Base-by-base conservation (phyloP, 768 basidiomycete species). In the Lactarius hengduanensis region DNA sequence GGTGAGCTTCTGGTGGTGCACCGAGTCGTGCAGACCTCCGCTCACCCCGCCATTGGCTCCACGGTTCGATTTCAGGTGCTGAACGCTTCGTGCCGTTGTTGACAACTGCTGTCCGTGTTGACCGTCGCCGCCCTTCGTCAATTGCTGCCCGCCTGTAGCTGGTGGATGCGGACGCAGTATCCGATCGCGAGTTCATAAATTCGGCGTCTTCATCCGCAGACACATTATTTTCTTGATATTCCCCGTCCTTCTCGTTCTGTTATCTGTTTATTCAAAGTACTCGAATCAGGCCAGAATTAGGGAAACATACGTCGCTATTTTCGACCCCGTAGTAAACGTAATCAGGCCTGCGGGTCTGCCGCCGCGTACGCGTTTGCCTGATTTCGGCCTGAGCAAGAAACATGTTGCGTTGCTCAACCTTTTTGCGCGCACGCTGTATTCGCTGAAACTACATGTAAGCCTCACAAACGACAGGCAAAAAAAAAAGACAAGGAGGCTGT, bases 281-380 rank as follows among this genome's bases (percentile, higher is more conserved):
- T 76, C 67, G 75, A 76, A 64, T 66, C 55, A 22, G 30, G 38
- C 62, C 64, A 71, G 66, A 60, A 60, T 54, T 63, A 47, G 26
- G 50, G 11, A 63, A 61, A 78, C 85, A 78, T 80, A 80, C 89
- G 77, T 89, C 91, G 71, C 86, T 88, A 64, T 84, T 85, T 70
- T 80, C 77, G 64, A 82, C 81, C 71, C 88, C 83, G 72, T 83
- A 81, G 76, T 93, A 92, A 60, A 90, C 90, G 76, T 94, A 94
- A 79, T 92, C 89, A 57, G 90, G 89, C 69, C 84, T 86, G 53
- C 83, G 83, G 3, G 88, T 86, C 76, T 84, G 83, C 61, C 89
- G 82, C 66, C 91, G 83, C 22, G 92, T 93, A 66, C 92, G 83
- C 32, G 91, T 93, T 76, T 88, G 86, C 68, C 91, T 84, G 65